A percentile compares a stretch with the other conserved stretches of the same genome.
Conservation (phyloP, 345 rosid genomes). For the rapeseed (Brassica napus) region DNA sequence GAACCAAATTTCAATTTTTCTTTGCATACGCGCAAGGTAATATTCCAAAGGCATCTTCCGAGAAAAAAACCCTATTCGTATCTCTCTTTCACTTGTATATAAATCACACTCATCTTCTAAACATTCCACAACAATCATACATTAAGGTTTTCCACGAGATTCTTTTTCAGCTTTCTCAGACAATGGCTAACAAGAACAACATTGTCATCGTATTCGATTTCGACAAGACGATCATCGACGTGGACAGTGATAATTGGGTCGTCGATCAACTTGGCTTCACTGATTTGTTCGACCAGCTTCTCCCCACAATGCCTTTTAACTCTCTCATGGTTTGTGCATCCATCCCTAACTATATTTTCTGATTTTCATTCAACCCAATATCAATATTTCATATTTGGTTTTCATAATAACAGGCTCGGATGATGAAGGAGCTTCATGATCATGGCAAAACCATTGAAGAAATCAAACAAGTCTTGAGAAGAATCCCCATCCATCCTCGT, state of each 20-base stretch:
- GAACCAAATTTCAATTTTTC: background rate
- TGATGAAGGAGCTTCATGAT: slow-evolving; percentile 74
- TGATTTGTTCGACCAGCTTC: slow-evolving; percentile 64
- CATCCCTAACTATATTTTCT: background rate
- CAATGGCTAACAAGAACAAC: slow-evolving; percentile 23
- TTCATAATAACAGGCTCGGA: slow-evolving; percentile 50
- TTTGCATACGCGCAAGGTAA: slow-evolving; percentile 7
- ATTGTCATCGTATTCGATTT: slow-evolving; percentile 64
- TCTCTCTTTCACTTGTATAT: slow-evolving; percentile 20
- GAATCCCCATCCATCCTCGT: slow-evolving; percentile 64
- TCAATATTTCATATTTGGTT: background rate
- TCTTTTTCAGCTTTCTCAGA: background rate
- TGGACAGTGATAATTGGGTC: slow-evolving; percentile 77
- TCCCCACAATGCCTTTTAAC: slow-evolving; percentile 83
- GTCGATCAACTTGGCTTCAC: slow-evolving; percentile 68
- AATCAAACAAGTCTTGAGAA: slow-evolving; percentile 55
- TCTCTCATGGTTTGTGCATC: slow-evolving; percentile 60
- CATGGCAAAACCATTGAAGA: slow-evolving; percentile 62
- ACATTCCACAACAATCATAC: slow-evolving; percentile 10
- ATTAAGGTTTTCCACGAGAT: background rate
- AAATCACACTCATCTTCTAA: slow-evolving; percentile 10
- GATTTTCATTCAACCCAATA: background rate
- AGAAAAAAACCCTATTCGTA: background rate
- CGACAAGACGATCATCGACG: slow-evolving; percentile 75
- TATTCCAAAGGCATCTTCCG: slow-evolving; percentile 43